Evolutionary conservation across 305 asterid species (phyloP).

Genomic region (Petunia hybrid): DNA sequence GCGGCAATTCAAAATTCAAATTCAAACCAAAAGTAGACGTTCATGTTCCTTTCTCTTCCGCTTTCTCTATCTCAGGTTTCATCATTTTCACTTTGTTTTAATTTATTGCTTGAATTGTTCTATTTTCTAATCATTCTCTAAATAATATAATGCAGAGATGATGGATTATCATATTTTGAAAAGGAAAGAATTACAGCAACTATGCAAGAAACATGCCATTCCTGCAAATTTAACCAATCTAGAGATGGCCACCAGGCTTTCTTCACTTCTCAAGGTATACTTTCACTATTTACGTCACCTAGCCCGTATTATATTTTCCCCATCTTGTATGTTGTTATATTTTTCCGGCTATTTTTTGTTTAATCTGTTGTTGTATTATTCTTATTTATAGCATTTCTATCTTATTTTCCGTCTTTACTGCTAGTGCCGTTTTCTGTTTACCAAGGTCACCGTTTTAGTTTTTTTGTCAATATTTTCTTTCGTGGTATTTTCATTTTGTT

Average conservation of each 20-base stretch:
- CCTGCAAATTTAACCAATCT: slow-evolving; percentile 72
- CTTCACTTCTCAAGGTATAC: slow-evolving; percentile 55
- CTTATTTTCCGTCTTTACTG: too few species aligned
- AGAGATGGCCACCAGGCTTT: slow-evolving; percentile 63
- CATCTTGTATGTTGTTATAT: background rate
- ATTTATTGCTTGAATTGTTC: background rate
- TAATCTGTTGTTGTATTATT: too few species aligned
- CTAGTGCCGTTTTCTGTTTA: too few species aligned
- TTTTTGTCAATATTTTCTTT: too few species aligned
- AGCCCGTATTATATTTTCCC: background rate
- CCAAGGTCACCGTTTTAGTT: too few species aligned
- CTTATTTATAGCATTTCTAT: too few species aligned
- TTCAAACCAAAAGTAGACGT: background rate
- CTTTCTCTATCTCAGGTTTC: slow-evolving; percentile 28
- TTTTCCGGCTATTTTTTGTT: too few species aligned
- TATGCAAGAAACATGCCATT: slow-evolving; percentile 68
- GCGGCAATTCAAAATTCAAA: slow-evolving; percentile 54
- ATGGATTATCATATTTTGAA: slow-evolving; percentile 69
- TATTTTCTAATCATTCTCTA: background rate
- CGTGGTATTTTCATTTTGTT: too few species aligned
- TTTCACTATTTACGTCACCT: background rate
- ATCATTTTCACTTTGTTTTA: background rate
- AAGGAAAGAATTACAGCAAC: slow-evolving; percentile 62
- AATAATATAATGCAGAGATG: slow-evolving; percentile 38
- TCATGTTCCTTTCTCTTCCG: too few species aligned